Percentiles rank a stretch among this genome's conserved stretches.
phyloP scores from a whole-genome alignment of 2,329 filamentous ascomycete species.

The Fusarium sp. region DNA sequence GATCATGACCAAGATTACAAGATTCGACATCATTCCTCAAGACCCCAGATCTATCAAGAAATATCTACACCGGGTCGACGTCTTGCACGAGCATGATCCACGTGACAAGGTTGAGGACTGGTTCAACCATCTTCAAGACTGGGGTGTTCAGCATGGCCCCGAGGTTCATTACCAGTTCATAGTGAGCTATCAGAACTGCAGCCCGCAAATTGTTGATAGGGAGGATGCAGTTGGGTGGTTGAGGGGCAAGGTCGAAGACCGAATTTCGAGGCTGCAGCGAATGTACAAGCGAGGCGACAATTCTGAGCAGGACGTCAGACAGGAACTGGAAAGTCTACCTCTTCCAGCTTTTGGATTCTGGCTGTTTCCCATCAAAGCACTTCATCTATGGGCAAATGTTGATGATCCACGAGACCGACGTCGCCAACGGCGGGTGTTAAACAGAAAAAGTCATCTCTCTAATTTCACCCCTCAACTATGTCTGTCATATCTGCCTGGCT shows the following conservation, averaged over 20 bases:
- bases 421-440: too few relatives aligned
- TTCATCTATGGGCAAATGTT: not conserved
- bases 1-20: not conserved
- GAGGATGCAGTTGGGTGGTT: not conserved
- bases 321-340: too few relatives aligned
- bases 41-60: not conserved
- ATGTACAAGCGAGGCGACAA: not conserved
- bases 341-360: not conserved
- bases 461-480: not conserved
- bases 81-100: not conserved
- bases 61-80: too few relatives aligned
- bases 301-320: too few relatives aligned
- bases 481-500: not conserved
- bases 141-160: not conserved
- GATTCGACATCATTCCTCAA: not conserved
- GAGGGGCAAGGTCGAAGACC: not conserved
- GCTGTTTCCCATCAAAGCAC: not conserved
- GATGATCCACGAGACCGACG: too few relatives aligned
- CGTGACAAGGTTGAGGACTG: accelerated
- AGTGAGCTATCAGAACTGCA: not conserved
- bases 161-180: not conserved
- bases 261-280: not conserved
- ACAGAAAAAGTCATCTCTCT: too few relatives aligned
- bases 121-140: not conserved
- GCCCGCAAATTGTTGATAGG: not conserved